These are phyloP conservation scores for Uronychia binucleata DNA, from an alignment of 73 alveolate genomes.

Conservation along the genomic window DNA sequence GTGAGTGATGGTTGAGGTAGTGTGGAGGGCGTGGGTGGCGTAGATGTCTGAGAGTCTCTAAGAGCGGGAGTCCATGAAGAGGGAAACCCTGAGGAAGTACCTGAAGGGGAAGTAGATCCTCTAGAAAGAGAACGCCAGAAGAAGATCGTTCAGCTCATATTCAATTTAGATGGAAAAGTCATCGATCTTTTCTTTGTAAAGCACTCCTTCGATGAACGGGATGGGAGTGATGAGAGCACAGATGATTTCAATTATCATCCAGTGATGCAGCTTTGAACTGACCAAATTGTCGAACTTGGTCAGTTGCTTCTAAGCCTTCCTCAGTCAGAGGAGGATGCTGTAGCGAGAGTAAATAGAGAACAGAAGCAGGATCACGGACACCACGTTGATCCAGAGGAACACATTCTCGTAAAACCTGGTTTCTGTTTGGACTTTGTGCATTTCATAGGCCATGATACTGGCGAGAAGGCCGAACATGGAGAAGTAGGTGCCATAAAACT, in stretches of 20 bases:
- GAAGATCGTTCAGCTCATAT: slow-evolving; percentile 66
- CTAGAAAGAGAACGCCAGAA: slow-evolving; percentile 44
- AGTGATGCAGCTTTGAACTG: slow-evolving; percentile 44
- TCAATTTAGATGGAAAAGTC: slow-evolving; percentile 37
- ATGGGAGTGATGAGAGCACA: slow-evolving; percentile 62
- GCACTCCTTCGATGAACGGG: slow-evolving; percentile 53
- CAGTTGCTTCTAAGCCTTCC: slow-evolving; percentile 2
- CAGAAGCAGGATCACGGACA: background rate
- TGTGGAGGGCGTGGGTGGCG: slow-evolving; percentile 75
- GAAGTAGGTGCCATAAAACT: background rate
- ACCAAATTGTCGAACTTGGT: slow-evolving; percentile 47
- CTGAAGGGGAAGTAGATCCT: slow-evolving; percentile 65
- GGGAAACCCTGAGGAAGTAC: slow-evolving; percentile 51
- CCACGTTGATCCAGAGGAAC: background rate
- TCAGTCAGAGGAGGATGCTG: slow-evolving; percentile 3
- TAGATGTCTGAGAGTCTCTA: slow-evolving; percentile 75
- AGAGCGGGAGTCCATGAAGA: slow-evolving; percentile 69
- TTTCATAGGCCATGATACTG: background rate
- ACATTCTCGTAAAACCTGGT: background rate
- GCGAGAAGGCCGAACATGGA: background rate
- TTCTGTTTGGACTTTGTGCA: background rate
- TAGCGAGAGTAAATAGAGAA: slow-evolving; percentile 7
- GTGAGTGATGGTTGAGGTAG: too few relatives aligned
- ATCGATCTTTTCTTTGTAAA: slow-evolving; percentile 40
- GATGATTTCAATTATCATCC: slow-evolving; percentile 49